Evolutionary conservation across 2,329 filamentous ascomycete genomes (phyloP), one percentile per base, ranked within the genome.

Genomic region (Calonectria montana): DNA sequence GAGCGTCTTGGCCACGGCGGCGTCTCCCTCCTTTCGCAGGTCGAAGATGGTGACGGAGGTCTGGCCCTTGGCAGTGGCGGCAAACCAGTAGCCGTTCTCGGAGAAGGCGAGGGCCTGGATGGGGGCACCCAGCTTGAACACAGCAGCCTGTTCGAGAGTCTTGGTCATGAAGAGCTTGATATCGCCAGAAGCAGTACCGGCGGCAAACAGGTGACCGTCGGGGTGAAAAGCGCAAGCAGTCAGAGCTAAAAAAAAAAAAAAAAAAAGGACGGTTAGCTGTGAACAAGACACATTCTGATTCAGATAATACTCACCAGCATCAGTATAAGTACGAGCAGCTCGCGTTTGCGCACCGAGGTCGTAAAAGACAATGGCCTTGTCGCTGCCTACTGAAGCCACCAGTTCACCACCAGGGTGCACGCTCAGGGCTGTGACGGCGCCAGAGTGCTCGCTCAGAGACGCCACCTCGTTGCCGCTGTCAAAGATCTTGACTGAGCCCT

Each of bases 61-160:
- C 75, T 95, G 94, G 35, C 91, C 92, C 82, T 95, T 92, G 70
- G 93, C 91, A 9, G 93, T 92, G 6, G 95, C 94, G 1, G 96
- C 96, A 75, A 99, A 92, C 94, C 96, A 98, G 79, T 94, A 98
- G 27, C 97, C 97, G 78, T 99, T 99, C 83, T 99, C 97, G 0
- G 96, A 98, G 84, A 99, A 99, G 70, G 90, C 88, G 47, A 99
- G 86, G 13, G 91, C 90, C 78, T 94, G 91, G 3, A 98, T 89
- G 0, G 95, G 91, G 0, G 91, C 91, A 9, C 89, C 90, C 1
- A 93, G 84, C 23, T 84, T 86, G 83, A 97, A 98, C 67, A 90
- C 91, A 31, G 94, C 94, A 31, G 94, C 94, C 75, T 91, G 89
- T 72, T 92, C 90, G 43, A 95, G 93, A 0, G 91, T 94, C 83